Base-by-base conservation (phyloP, 768 basidiomycete genomes). In the Suillus bovinus region DNA sequence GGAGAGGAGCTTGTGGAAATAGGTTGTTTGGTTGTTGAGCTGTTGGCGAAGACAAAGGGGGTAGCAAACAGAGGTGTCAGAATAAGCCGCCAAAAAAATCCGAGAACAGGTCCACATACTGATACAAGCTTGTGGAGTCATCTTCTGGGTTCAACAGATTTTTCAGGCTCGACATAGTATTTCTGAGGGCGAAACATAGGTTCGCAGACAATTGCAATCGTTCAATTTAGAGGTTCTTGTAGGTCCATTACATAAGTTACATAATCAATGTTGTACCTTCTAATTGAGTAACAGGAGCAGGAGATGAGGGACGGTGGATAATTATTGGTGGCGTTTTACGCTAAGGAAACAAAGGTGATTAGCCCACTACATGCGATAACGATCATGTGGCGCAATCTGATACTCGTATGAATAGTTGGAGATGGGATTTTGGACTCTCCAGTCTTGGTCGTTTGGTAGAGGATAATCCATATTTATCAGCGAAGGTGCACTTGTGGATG, bases 111-210 rank as follows among this genome's bases (percentile, higher is more conserved):
- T 29, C 50, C 58, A 75, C 81, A 53, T 61, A 86, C 85, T 78
- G 80, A 66, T 75, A 76, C 42, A 76, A 71, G 42, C 68, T 72
- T 50, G 76, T 76, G 53, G 73, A 72, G 60, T 66, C 71, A 60
- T 77, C 77, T 64, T 83, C 81, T 56, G 86, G 85, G 71, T 87
- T 87, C 65, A 88, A 76, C 49, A 87, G 75, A 65, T 81, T 81
- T 66, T 74, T 75, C 62, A 88, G 80, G 70, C 78, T 83, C 62
- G 86, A 82, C 86, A 88, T 88, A 63, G 60, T 42, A 56, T 61
- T 59, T 70, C 55, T 58, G 49, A 67, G 65, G 66, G 67, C 69
- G 72, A 68, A 62, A 69, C 65, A 47, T 46, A 46, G 44, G n/a
- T 56, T 61, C 4, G 61, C 34, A 64, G 41, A 50, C 27, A 63